Base-by-base conservation (phyloP, 2,329 filamentous ascomycete genomes). In the Aspergillus awamori region DNA sequence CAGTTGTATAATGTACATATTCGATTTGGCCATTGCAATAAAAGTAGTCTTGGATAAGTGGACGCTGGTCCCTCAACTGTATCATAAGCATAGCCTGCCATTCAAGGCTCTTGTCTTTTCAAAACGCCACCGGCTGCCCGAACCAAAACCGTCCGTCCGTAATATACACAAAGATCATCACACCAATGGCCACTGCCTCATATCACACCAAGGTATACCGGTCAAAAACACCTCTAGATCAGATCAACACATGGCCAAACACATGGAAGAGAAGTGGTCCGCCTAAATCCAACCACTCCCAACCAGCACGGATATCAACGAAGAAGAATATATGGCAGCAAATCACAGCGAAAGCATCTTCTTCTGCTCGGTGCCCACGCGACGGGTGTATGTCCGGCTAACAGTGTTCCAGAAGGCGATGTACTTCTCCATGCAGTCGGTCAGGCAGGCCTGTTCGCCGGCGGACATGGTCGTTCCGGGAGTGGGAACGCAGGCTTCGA, bases 371-470 rank as follows among this genome's bases (percentile, higher is more conserved):
- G 87, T 77, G 68, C 86, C 64, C 43, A 79, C 65, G 15, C 77
- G 83, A 64, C 78, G 77, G 71, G 92, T 85, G 75, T 92, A 92
- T 43, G 87, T 83, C 52, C 82, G 77, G 80, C 88, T 90, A 71
- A 91, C 87, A 65, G 84, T 80, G 79, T 93, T 93, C 91, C 91
- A 94, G 10, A 89, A 85, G 33, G 83, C 80, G 83, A 93, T 91
- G 82, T 93, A 94, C 78, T 93, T 93, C 71, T 93, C 90, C 86
- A 93, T 91, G 81, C 91, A 94, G 63, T 84, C 82, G 20, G 85
- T 90, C 72, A 91, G 83, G 80, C 91, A 94, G 22, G 84, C 82
- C 72, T 87, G 82, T 76, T 94, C 91, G 77, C 84, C 78, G 77
- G 83, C 85, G 53, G 87, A 88, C 59, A 93, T 79, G 57, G 86